Percentiles rank a stretch among this genome's conserved stretches.
phyloP scores from a whole-genome alignment of 1,284 basidiomycete species.

The Cystobasidiaceae sp. region DNA sequence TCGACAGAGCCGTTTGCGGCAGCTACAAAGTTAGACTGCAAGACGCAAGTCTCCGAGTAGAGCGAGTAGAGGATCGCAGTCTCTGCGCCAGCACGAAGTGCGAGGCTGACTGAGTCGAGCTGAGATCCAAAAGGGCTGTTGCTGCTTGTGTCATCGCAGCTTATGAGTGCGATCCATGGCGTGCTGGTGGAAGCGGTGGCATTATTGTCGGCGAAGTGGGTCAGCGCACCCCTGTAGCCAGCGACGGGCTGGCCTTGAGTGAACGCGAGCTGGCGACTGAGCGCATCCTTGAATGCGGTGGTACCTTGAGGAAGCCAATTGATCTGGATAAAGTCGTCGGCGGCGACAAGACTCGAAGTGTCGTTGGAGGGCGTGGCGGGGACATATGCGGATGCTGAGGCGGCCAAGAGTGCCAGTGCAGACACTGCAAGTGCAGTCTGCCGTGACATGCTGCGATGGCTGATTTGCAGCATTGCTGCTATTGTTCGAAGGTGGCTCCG shows the following conservation, averaged over 20 bases:
- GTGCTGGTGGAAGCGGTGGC: constrained; percentile 52
- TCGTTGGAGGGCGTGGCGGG: constrained; percentile 38
- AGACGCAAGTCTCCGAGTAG: constrained; percentile 57
- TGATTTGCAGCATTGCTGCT: not conserved
- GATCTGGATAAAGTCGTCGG: constrained; percentile 37
- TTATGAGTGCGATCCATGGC: constrained; percentile 82
- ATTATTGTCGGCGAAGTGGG: constrained; percentile 42
- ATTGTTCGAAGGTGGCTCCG: too few species aligned
- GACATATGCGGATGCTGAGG: constrained; percentile 32
- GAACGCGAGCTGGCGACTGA: constrained; percentile 8
- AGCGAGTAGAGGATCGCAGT: constrained; percentile 54
- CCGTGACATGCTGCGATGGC: not conserved
- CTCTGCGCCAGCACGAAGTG: constrained; percentile 66
- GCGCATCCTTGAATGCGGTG: constrained; percentile 31
- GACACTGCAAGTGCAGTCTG: not conserved
- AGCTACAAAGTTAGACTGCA: constrained; percentile 57
- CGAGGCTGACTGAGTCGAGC: constrained; percentile 71
- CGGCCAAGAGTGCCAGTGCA: not conserved
- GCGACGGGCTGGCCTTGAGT: constrained; percentile 32
- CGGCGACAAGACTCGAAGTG: constrained; percentile 19
- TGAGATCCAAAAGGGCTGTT: constrained; percentile 38
- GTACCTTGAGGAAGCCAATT: constrained; percentile 36
- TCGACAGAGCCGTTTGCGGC: constrained; percentile 57
- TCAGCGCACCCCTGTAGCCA: constrained; percentile 38
- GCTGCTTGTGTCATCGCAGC: constrained; percentile 72